Percentiles rank a stretch among this genome's conserved stretches.
These are phyloP conservation scores for Alternaria incomplexa DNA, from an alignment of 2,329 filamentous ascomycete species.

Conservation along the genomic window DNA sequence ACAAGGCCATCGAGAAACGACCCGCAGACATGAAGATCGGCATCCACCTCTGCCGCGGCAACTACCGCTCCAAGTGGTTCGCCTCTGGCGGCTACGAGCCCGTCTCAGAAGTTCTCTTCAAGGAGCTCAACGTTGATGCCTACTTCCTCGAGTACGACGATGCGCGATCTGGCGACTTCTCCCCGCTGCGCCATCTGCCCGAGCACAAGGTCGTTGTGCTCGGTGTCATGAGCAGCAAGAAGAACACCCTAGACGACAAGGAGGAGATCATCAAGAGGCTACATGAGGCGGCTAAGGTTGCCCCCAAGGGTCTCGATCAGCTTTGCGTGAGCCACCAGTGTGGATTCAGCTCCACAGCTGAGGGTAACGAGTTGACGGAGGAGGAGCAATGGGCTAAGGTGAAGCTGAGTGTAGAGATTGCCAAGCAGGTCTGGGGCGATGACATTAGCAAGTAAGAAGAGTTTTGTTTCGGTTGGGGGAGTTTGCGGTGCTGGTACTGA, in stretches of 20 bases:
- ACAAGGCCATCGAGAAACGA: constrained; percentile 59
- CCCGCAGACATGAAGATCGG: constrained; percentile 62
- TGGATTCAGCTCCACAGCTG: constrained; percentile 63
- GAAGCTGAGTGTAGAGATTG: constrained; percentile 61
- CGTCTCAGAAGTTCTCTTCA: constrained; percentile 64
- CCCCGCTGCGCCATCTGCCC: constrained; percentile 61
- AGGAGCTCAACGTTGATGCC: constrained; percentile 62
- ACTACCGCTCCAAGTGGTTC: constrained; percentile 65
- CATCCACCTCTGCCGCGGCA: constrained; percentile 64
- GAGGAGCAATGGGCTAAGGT: constrained; percentile 67
- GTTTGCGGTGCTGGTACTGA: background rate
- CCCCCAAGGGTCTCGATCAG: constrained; percentile 61
- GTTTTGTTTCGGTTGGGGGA: background rate
- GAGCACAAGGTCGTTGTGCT: constrained; percentile 62
- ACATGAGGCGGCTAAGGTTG: constrained; percentile 51
- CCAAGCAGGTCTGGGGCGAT: constrained; percentile 63
- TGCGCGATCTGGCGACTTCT: constrained; percentile 62
- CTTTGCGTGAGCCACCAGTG: constrained; percentile 65
- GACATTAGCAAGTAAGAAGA: constrained; percentile 45
- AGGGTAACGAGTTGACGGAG: constrained; percentile 63
- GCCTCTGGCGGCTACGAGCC: constrained; percentile 65
- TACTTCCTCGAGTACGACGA: constrained; percentile 68
- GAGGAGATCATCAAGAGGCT: constrained; percentile 48
- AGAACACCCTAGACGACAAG: constrained; percentile 61
- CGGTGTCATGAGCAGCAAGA: constrained; percentile 63